phyloP scores from a whole-genome alignment of 1,284 basidiomycete genomes.

The Mixia osmundae region DNA sequence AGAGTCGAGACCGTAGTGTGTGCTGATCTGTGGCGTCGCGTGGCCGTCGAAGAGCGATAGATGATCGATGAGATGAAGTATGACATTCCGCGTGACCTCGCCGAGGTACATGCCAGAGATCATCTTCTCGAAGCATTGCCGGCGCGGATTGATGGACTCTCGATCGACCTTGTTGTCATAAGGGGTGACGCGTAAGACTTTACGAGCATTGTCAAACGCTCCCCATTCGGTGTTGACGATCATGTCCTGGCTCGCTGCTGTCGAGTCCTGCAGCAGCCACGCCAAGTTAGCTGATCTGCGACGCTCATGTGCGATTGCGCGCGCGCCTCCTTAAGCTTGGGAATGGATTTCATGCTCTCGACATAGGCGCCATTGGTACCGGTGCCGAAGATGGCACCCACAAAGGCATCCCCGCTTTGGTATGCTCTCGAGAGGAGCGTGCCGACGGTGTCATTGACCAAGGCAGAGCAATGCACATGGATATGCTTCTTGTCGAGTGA shows the following conservation, averaged over 20 bases:
- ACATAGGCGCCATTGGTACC: constrained; percentile 96
- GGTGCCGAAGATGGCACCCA: constrained; percentile 88
- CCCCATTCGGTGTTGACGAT: constrained; percentile 87
- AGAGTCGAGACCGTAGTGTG: constrained; percentile 81
- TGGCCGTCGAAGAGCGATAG: constrained; percentile 50
- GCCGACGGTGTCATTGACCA: constrained; percentile 95
- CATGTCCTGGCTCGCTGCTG: too few species aligned
- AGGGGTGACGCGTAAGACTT: constrained; percentile 68
- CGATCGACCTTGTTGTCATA: constrained; percentile 85
- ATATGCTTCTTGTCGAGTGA: constrained; percentile 83
- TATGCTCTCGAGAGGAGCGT: constrained; percentile 81
- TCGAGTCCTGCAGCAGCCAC: too few species aligned
- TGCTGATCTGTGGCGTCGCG: constrained; percentile 47
- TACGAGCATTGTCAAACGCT: constrained; percentile 72
- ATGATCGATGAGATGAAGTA: constrained; percentile 62
- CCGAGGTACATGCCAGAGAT: constrained; percentile 98
- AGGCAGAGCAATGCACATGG: constrained; percentile 74
- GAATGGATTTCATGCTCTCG: constrained; percentile 55
- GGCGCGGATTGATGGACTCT: constrained; percentile 74
- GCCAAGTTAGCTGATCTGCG: constrained; percentile 25
- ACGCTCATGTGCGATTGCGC: constrained; percentile 20
- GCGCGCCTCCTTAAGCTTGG: constrained; percentile 25
- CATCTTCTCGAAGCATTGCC: constrained; percentile 93
- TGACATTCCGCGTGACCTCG: constrained; percentile 66
- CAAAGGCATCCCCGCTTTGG: constrained; percentile 60